Conservation (phyloP, 2,329 filamentous ascomycete species). For the Penicillium digitatum region DNA sequence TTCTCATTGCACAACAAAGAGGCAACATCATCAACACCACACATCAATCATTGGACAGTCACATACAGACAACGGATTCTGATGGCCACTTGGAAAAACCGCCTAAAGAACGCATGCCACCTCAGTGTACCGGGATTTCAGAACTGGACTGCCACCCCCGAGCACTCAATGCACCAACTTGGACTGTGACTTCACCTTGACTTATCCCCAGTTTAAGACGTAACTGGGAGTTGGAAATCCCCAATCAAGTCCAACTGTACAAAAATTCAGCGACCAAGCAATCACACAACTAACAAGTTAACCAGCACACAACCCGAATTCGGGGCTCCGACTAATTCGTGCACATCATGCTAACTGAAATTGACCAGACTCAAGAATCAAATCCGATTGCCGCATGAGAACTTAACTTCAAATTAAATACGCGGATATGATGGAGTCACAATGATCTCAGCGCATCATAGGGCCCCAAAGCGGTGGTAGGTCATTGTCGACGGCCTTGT, state of each 20-base stretch:
- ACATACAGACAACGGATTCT: too few relatives aligned
- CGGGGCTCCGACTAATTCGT: not conserved
- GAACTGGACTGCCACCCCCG: not conserved
- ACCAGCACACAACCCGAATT: not conserved
- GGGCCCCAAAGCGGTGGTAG: not conserved
- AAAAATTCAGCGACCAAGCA: not conserved
- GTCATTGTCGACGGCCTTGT: not conserved
- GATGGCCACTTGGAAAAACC: not conserved
- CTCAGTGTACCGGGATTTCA: not conserved
- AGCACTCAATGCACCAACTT: too few relatives aligned
- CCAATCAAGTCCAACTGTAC: not conserved
- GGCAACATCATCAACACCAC: not conserved
- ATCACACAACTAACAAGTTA: not conserved
- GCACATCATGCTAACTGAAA: not conserved
- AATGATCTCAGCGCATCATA: not conserved
- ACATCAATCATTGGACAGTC: not conserved
- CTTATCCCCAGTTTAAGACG: not conserved
- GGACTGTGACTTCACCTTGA: not conserved
- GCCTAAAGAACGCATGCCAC: not conserved
- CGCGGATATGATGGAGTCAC: not conserved
- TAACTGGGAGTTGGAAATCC: not conserved
- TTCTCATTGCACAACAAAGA: not conserved
- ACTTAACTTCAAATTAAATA: not conserved
- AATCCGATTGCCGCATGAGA: not conserved
- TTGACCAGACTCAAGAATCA: not conserved